Base-by-base conservation (phyloP, 1,284 basidiomycete species). In the Pascua sp. region DNA sequence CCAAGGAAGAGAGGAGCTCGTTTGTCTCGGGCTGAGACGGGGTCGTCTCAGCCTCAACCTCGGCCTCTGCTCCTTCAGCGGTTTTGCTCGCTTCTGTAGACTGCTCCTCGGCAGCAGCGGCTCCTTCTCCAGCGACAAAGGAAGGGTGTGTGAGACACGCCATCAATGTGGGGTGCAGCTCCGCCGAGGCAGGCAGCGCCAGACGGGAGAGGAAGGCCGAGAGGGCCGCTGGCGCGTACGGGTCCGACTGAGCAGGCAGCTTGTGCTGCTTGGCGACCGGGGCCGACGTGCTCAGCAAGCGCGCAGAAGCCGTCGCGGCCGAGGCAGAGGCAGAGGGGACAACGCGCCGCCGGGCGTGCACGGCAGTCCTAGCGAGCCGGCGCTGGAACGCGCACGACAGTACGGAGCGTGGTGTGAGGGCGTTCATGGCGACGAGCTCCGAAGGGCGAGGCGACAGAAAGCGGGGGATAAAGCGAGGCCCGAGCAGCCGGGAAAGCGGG, bases 1-100 rank as follows among this genome's bases (percentile, higher is more conserved):
- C 95, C 8, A 96, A 77, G 0, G 84, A 77, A 0, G 88, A 82
- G 5, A 97, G 83, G 48, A 89, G 84, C n/a, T 83, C 86, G 77
- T 98, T 97, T 84, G 87, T 67, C 73, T 72, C 53, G 80, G 79
- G 73, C 70, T 84, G 82, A 53, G 86, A 77, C 43, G 55, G 43
- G 8, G 16, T 32, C 24, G 24, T 32, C 43, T 65, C 60, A 53
- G 56, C 60, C 54, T 65, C 49, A 49, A 58, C 66, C 36, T 48
- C 61, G 1, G 36, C 39, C 44, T 55, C 48, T 4, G 7, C 43
- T 3, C 16, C 40, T 11, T n/a, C 46, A 13, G 12, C n/a, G 18
- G 39, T 41, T 9, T 15, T 9, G n/a, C 13, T 24, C 7, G 18
- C 15, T 11, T 48, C 38, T 24, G 42, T 11, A 32, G 36, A 32